phyloP scores from a whole-genome alignment of 306 rosid species.

The Ochetophila trinervis region DNA sequence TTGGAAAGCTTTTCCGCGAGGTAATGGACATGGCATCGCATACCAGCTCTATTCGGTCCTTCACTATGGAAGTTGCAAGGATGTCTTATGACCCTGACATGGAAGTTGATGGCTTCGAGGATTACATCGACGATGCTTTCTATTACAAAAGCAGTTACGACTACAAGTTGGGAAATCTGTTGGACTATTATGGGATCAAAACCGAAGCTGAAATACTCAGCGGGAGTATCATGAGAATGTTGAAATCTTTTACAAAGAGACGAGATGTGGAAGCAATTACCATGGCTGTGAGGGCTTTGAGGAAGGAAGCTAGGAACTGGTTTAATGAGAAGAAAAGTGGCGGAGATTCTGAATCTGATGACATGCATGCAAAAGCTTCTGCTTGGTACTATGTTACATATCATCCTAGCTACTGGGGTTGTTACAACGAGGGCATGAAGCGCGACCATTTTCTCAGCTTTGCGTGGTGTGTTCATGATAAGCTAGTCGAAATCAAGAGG shows the following conservation, averaged over 20 bases:
- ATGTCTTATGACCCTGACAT: slow-evolving; percentile 37
- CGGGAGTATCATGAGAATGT: slow-evolving; percentile 62
- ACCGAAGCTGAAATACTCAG: slow-evolving; percentile 74
- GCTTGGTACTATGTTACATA: slow-evolving; percentile 54
- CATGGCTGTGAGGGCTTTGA: slow-evolving; percentile 52
- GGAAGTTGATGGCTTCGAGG: slow-evolving; percentile 61
- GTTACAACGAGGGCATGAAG: slow-evolving; percentile 25
- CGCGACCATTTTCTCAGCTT: slow-evolving; percentile 40
- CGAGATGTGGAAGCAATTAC: slow-evolving; percentile 55
- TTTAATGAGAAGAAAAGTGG: slow-evolving; percentile 44
- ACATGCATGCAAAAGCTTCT: slow-evolving; percentile 35
- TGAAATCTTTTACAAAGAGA: slow-evolving; percentile 48
- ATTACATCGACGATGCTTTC: slow-evolving; percentile 62
- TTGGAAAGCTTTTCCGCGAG: slow-evolving; percentile 59
- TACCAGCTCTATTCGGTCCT: slow-evolving; percentile 6
- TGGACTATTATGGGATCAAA: slow-evolving; percentile 72
- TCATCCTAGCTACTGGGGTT: slow-evolving; percentile 36
- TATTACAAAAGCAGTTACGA: slow-evolving; percentile 64
- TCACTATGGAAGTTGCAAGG: slow-evolving; percentile 27
- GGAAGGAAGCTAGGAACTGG: slow-evolving; percentile 72
- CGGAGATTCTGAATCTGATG: background rate
- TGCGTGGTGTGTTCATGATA: slow-evolving; percentile 37
- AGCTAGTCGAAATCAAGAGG: slow-evolving; percentile 31
- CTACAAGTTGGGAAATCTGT: slow-evolving; percentile 52
- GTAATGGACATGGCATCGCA: slow-evolving; percentile 25